Evolutionary conservation across 331 rosid genomes (phyloP).

Genomic region (Rosa hybrid): DNA sequence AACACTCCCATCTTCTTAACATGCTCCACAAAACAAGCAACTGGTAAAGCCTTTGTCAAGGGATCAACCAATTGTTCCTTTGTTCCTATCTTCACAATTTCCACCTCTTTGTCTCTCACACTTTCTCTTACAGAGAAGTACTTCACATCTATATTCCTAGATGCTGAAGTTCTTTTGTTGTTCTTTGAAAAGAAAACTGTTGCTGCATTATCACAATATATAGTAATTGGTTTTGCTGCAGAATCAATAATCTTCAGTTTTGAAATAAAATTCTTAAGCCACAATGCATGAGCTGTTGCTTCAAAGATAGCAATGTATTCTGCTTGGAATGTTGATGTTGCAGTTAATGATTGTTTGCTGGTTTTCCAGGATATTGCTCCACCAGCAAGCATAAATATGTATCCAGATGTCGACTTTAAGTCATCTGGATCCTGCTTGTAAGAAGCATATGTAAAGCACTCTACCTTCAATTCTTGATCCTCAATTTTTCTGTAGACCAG

Average conservation of each 20-base stretch:
- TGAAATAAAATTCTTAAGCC: background rate
- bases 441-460: background rate
- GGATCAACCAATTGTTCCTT: too few relatives aligned
- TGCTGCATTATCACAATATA: background rate
- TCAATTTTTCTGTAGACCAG: background rate
- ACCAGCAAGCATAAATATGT: too few relatives aligned
- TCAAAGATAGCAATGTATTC: background rate
- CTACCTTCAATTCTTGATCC: background rate
- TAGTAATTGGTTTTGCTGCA: background rate
- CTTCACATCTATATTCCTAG: background rate
- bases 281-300: background rate
- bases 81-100: too few relatives aligned
- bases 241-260: background rate
- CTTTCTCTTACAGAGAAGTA: too few relatives aligned
- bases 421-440: background rate
- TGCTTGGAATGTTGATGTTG: background rate
- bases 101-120: too few relatives aligned
- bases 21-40: too few relatives aligned
- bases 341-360: background rate
- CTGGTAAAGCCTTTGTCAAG: too few relatives aligned
- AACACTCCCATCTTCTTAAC: too few relatives aligned
- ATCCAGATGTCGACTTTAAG: background rate
- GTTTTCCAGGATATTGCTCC: background rate
- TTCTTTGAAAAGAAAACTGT: constrained; percentile 1
- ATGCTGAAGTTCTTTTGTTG: background rate